Base-by-base conservation (phyloP, 768 basidiomycete genomes). In the Rhodotorula babjevae region DNA sequence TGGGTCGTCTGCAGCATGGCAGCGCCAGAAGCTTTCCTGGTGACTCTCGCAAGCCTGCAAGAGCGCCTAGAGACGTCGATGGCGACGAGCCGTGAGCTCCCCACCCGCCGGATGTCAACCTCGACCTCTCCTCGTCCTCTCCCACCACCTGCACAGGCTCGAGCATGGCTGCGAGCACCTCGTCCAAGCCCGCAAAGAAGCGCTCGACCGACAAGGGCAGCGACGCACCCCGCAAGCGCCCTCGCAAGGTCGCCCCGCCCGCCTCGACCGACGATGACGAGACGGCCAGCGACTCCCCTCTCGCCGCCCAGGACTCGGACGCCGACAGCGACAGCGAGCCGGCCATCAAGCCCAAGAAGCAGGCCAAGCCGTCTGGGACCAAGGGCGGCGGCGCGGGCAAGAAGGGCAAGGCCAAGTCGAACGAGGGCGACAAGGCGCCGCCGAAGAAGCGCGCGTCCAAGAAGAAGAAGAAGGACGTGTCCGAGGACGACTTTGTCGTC, bases 341-440 rank as follows among this genome's bases (percentile, higher is more conserved):
- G 2, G 18, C 18, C 25, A 27, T n/a, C 47, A 66, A 66, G 57
- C 16, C 31, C 4, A 40, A 42, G 36, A 27, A n/a, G 47, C 59
- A 66, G 57, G 42, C 56, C 21, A 73, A 72, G 63, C 9, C 36
- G 36, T 61, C 42, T 33, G 44, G 52, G 58, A 3, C 25, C 42
- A 64, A 60, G 31, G 27, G 60, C 29, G 42, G 46, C 47, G 57
- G 33, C 49, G 50, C n/a, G 27, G 29, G 5, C 65, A 68, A 71
- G 57, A 72, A 76, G 64, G 49, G 50, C 11, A 49, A 49, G 47
- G 47, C 19, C 47, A 72, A 77, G 57, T 63, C 58, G 19, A 47
- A 50, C 53, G 53, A 29, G 15, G 14, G 7, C 14, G 27, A 4
- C n/a, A 55, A 57, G 16, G 31, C 21, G 27, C 33, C 25, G 50